Percentiles rank a stretch among this genome's conserved stretches.
Evolutionary conservation across 441 rosid genomes (phyloP).

Genomic region (Pelargonium citronellum): DNA sequence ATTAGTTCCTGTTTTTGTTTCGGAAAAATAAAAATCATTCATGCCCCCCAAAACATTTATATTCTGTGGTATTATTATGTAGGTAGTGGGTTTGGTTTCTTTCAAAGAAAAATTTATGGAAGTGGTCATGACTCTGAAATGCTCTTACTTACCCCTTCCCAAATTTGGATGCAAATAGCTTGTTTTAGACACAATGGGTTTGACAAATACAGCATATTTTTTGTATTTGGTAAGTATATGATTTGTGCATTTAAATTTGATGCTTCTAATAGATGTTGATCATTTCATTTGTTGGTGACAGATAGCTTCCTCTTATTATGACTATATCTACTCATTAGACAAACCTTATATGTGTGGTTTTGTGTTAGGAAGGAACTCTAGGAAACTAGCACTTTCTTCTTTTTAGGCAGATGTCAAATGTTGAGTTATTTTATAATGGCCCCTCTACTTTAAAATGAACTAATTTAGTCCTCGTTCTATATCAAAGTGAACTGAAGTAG

Average conservation of each 20-base stretch:
- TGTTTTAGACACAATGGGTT: not conserved
- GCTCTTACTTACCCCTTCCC: not conserved
- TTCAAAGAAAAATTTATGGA: no score
- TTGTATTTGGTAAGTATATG: not conserved
- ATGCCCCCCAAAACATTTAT: no score
- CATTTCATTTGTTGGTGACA: not conserved
- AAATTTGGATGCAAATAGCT: not conserved
- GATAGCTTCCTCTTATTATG: slow-evolving; percentile 3
- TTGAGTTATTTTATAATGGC: no score
- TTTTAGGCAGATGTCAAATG: no score
- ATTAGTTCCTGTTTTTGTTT: not conserved
- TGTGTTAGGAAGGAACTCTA: no score
- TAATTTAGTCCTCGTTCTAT: no score
- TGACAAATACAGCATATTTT: not conserved
- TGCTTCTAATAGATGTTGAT: not conserved
- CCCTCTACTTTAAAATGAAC: no score
- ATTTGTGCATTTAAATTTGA: slow-evolving; percentile 1
- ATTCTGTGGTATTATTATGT: not conserved
- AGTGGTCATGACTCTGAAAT: slow-evolving; percentile 1
- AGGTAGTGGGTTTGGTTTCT: no score
- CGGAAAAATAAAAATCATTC: not conserved
- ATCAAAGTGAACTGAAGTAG: no score
- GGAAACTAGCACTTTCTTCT: no score
- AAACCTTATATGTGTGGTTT: no score
- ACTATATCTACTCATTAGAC: not conserved